Evolutionary conservation across 2,329 filamentous ascomycete species (phyloP).

Genomic region (Macroventuria anomochaeta): DNA sequence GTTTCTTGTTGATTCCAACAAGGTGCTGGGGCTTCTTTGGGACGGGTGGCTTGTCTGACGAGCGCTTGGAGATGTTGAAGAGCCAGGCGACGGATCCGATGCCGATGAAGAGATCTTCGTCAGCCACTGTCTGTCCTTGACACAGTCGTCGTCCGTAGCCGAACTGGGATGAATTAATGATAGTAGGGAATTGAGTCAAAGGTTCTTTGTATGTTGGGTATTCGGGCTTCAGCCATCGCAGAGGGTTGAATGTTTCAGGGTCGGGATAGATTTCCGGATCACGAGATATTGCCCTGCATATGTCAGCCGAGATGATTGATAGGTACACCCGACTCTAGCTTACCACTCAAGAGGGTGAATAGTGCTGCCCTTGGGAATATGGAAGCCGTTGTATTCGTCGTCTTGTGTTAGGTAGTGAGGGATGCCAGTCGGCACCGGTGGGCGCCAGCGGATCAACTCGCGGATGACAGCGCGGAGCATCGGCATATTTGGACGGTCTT

Average conservation of each 20-base stretch:
- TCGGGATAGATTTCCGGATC: slow-evolving; percentile 62
- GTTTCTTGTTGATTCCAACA: slow-evolving; percentile 41
- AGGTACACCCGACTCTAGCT: slow-evolving; percentile 14
- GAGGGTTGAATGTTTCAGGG: slow-evolving; percentile 70
- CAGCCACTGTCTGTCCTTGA: slow-evolving; percentile 52
- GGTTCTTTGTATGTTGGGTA: slow-evolving; percentile 62
- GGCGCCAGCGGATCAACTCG: slow-evolving; percentile 54
- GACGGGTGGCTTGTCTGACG: slow-evolving; percentile 21
- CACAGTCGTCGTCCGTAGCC: slow-evolving; percentile 61
- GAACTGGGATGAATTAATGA: slow-evolving; percentile 62
- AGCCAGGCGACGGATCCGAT: slow-evolving; percentile 56
- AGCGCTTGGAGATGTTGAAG: slow-evolving; percentile 48
- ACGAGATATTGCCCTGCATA: slow-evolving; percentile 58
- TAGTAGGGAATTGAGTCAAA: slow-evolving; percentile 58
- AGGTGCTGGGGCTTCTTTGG: slow-evolving; percentile 23
- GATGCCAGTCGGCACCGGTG: slow-evolving; percentile 54
- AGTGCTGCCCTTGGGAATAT: slow-evolving; percentile 62
- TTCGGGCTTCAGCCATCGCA: slow-evolving; percentile 65
- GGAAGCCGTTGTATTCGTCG: slow-evolving; percentile 63
- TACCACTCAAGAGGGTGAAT: slow-evolving; percentile 55
- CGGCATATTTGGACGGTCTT: slow-evolving; percentile 50
- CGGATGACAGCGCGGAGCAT: slow-evolving; percentile 49
- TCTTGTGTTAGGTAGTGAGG: slow-evolving; percentile 63
- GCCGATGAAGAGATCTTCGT: slow-evolving; percentile 52
- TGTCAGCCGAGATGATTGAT: slow-evolving; percentile 18